Conservation (phyloP, 148 eudicot species). For the Chenopodium berlandieri region DNA sequence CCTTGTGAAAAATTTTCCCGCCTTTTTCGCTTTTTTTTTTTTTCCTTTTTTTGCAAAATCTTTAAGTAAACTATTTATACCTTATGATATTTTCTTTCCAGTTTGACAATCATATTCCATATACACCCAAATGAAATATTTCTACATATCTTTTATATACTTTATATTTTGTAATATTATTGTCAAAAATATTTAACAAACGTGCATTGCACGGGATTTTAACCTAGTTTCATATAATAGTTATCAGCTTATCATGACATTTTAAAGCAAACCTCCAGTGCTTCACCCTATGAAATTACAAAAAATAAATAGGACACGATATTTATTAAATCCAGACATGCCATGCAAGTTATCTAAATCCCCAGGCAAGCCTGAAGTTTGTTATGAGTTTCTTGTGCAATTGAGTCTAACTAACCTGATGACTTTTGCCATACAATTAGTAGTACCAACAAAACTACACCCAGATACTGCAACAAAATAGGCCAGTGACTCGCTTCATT, state of each 20-base stretch:
- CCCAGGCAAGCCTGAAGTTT: not conserved
- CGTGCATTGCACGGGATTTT: too few relatives aligned
- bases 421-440: not conserved
- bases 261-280: not conserved
- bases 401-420: not conserved
- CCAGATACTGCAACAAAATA: not conserved
- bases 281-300: not conserved
- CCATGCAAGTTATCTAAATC: not conserved
- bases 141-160: too few relatives aligned
- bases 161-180: too few relatives aligned
- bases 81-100: too few relatives aligned
- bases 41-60: too few relatives aligned
- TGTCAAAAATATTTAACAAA: too few relatives aligned
- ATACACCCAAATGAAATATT: too few relatives aligned
- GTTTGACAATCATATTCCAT: too few relatives aligned
- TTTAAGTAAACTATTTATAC: too few relatives aligned
- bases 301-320: not conserved
- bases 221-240: not conserved
- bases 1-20: too few relatives aligned
- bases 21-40: too few relatives aligned
- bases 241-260: not conserved
- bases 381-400: not conserved
- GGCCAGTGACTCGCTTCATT: not conserved
- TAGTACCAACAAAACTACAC: not conserved
- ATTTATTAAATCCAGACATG: not conserved